A percentile compares a stretch with the other conserved stretches of the same genome.
Evolutionary conservation across 805 yeast genomes (phyloP).

Genomic region (Blastobotrys parvus): DNA sequence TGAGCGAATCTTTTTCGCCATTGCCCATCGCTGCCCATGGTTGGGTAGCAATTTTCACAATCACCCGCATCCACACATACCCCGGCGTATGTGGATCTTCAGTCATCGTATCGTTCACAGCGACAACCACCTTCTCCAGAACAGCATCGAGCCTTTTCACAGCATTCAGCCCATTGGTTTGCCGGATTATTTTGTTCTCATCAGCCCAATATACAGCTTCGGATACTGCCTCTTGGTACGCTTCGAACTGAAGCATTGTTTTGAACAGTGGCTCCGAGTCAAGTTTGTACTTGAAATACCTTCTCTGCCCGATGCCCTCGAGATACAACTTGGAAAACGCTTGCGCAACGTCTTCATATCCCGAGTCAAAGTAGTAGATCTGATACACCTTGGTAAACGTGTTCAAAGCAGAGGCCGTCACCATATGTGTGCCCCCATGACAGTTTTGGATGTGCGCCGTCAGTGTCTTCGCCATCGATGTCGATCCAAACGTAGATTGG

Average conservation of each 20-base stretch:
- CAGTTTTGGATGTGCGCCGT: background rate
- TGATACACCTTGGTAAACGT: background rate
- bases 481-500: background rate
- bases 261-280: background rate
- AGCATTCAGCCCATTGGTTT: background rate
- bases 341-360: background rate
- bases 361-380: constrained; percentile 1
- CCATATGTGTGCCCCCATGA: constrained; percentile 3
- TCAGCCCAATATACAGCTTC: background rate
- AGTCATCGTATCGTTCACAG: background rate
- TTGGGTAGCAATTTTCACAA: background rate
- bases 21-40: background rate
- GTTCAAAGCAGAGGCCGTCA: background rate
- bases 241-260: background rate
- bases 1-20: background rate
- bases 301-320: constrained; percentile 1
- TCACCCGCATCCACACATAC: background rate
- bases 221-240: background rate
- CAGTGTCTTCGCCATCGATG: background rate
- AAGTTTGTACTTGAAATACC: background rate
- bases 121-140: background rate
- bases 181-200: background rate
- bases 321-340: background rate
- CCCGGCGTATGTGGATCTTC: background rate
- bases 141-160: background rate